Conservation (phyloP, 73 alveolate genomes). For the Paraurostyla sp. region DNA sequence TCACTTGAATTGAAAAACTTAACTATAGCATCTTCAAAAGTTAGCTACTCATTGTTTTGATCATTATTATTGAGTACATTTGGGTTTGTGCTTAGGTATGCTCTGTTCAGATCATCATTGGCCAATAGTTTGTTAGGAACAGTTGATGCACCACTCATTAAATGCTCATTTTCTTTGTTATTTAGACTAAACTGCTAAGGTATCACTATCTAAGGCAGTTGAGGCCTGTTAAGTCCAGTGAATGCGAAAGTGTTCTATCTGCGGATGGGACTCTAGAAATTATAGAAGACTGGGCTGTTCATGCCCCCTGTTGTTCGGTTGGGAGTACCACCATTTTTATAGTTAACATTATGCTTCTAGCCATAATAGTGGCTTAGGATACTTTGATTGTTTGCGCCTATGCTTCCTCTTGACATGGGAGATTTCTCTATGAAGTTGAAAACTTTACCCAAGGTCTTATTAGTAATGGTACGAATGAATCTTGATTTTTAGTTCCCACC, state of each 20-base stretch:
- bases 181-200: too few species aligned
- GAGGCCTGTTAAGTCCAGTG: not conserved
- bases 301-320: constrained; percentile 17
- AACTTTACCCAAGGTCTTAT: constrained; percentile 9
- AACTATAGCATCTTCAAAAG: constrained; percentile 45
- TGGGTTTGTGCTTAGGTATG: not conserved
- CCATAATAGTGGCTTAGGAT: constrained; percentile 16
- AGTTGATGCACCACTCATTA: too few species aligned
- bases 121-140: too few species aligned
- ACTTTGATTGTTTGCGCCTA: constrained; percentile 16
- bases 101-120: too few species aligned
- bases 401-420: constrained; percentile 37
- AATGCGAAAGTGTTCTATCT: not conserved
- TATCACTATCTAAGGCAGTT: not conserved
- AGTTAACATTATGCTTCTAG: not conserved
- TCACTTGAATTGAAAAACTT: constrained; percentile 27
- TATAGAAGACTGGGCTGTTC: constrained; percentile 25
- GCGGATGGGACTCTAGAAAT: constrained; percentile 15
- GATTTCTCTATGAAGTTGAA: constrained; percentile 43
- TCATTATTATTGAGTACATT: not conserved
- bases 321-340: constrained; percentile 29
- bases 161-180: too few species aligned
- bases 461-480: constrained; percentile 8
- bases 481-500: constrained; percentile 22
- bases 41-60: not conserved